Conservation (phyloP, 2,329 filamentous ascomycete species). For the Curvularia sp. region DNA sequence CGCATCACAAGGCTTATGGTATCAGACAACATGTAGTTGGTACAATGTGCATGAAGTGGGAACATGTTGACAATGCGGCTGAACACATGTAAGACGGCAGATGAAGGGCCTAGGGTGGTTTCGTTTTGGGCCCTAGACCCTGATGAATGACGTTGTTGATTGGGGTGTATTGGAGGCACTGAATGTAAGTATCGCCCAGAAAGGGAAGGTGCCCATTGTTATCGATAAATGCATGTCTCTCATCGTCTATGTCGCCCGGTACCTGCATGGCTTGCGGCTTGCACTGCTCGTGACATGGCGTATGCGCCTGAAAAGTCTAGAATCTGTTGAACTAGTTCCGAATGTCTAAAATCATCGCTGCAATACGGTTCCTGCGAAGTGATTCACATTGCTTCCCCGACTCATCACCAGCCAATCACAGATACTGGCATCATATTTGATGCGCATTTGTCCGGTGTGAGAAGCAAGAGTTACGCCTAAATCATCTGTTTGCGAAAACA, state of each 20-base stretch:
- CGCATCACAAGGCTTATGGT: constrained; percentile 18
- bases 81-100: not conserved
- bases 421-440: not conserved
- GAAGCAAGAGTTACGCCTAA: not conserved
- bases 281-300: not conserved
- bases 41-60: not conserved
- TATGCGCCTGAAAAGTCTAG: not conserved
- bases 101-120: not conserved
- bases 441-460: not conserved
- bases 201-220: constrained; percentile 9
- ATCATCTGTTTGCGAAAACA: not conserved
- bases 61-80: not conserved
- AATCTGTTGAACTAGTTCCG: not conserved
- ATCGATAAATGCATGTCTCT: constrained; percentile 14
- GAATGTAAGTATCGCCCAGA: constrained; percentile 1
- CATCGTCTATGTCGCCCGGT: not conserved
- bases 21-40: constrained; percentile 5
- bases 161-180: constrained; percentile 5
- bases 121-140: constrained; percentile 8
- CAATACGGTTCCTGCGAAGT: not conserved
- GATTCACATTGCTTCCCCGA: not conserved
- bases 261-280: not conserved
- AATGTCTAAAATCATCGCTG: not conserved
- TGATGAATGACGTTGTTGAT: constrained; percentile 17
- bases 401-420: not conserved